These are phyloP conservation scores for Hypoxylon subgilvum DNA, from an alignment of 495 filamentous ascomycete species.

Conservation along the genomic window DNA sequence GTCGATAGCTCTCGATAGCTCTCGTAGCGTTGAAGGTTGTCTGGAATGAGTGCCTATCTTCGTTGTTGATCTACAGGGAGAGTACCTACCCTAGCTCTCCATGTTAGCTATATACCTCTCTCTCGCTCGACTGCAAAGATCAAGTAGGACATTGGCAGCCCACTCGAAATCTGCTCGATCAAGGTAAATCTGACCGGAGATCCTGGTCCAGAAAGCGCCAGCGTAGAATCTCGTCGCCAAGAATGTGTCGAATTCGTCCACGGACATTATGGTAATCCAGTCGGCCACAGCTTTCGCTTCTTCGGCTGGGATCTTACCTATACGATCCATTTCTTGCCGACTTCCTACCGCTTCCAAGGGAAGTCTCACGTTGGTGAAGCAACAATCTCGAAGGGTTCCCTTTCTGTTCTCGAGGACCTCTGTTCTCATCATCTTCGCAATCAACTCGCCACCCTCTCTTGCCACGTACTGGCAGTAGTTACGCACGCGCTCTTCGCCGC, in stretches of 20 bases:
- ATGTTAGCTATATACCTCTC: conserved; percentile 53
- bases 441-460: conserved; percentile 60
- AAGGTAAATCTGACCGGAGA: conserved; percentile 82
- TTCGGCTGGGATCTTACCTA: conserved; percentile 21
- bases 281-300: conserved; percentile 48
- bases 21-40: too few species aligned
- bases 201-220: conserved; percentile 68
- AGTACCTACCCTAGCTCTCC: neutral
- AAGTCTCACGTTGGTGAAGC: conserved; percentile 70
- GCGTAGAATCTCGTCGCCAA: conserved; percentile 68
- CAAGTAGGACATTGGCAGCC: conserved; percentile 64
- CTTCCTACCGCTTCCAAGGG: conserved; percentile 57
- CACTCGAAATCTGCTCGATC: conserved; percentile 79
- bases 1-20: too few species aligned
- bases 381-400: conserved; percentile 43
- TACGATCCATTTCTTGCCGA: conserved; percentile 30
- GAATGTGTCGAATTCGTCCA: conserved; percentile 72
- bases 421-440: conserved; percentile 67
- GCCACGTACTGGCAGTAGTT: conserved; percentile 63
- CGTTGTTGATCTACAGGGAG: neutral
- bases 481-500: conserved; percentile 73
- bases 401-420: conserved; percentile 65
- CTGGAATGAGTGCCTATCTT: neutral
- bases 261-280: conserved; percentile 62
- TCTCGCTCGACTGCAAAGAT: conserved; percentile 64